Evolutionary conservation across 2,329 filamentous ascomycete species (phyloP), one percentile per base, ranked within the genome.

Genomic region (Thielaviopsis euricoi): DNA sequence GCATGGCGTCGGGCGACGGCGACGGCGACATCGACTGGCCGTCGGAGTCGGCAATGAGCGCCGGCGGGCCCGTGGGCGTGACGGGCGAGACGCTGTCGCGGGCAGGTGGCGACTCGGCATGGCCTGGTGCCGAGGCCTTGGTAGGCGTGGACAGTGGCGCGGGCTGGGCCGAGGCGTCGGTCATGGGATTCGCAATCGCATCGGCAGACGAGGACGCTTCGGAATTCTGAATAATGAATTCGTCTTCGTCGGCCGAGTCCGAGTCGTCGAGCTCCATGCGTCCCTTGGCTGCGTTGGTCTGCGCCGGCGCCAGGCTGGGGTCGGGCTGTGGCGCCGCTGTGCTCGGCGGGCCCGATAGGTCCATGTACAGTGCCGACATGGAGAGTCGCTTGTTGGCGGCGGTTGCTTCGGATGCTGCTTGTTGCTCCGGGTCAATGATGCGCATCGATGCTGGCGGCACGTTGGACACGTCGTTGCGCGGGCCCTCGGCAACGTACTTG

Each of bases 191-290:
- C 29, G 29, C 29, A 10, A 10, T 10, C 2, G 4, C 4, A 6
- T 19, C n/a, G 23, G 21, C 48, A 15, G 19, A 22, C 48, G 48
- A 51, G 21, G 12, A 6, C 21, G 55, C 22, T 25, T 22, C 55
- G 12, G 52, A 51, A 26, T 56, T 61, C 57, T 62, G 70, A 62
- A 61, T 68, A 63, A 57, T 65, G 61, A 65, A 56, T 17, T 70
- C 66, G n/a, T 72, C 68, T 40, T 75, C 74, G 1, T 71, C 71
- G 9, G 76, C 75, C 5, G 78, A 78, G 56, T 86, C 85, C 52
- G 86, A 85, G 62, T 86, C 84, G 64, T 89, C 86, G 13, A 89
- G 73, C 57, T 83, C 82, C 61, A 83, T 75, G 23, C 83, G 79
- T 17, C 79, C 72, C 62, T 81, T 82, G 1, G 82, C 77, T 62